A percentile compares a stretch with the other conserved stretches of the same genome.
Evolutionary conservation across 139 green algal species (phyloP).

Genomic region (Chlamydomonas sp.): DNA sequence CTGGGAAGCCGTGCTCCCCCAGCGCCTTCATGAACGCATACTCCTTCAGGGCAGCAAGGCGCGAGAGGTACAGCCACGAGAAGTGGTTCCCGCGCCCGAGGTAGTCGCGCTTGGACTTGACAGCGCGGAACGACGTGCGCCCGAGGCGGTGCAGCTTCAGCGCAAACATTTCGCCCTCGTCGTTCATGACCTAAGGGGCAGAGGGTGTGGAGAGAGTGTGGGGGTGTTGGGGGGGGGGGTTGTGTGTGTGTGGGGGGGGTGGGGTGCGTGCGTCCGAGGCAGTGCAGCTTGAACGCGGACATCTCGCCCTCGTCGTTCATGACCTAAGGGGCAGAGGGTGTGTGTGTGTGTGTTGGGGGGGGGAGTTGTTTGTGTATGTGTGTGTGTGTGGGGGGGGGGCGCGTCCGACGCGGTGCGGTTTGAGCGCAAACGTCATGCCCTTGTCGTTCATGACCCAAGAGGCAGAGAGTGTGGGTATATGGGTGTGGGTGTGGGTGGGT

Average conservation of each 20-base stretch:
- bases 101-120: slow-evolving; percentile 97
- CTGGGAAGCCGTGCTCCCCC: slow-evolving; percentile 78
- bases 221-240: not conserved
- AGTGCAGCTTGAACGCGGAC: slow-evolving; percentile 90
- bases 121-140: slow-evolving; percentile 91
- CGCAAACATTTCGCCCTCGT: slow-evolving; percentile 70
- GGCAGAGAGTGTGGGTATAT: not conserved
- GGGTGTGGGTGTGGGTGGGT: not conserved
- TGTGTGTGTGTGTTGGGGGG: not conserved
- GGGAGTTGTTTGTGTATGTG: not conserved
- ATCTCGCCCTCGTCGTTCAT: slow-evolving; percentile 67
- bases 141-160: slow-evolving; percentile 97
- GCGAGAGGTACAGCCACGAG: slow-evolving; percentile 93
- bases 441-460: slow-evolving; percentile 44
- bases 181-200: slow-evolving; percentile 35
- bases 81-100: slow-evolving; percentile 52
- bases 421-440: slow-evolving; percentile 80
- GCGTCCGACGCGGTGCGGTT: slow-evolving; percentile 93
- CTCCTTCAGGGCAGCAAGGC: slow-evolving; percentile 92
- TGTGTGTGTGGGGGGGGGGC: slow-evolving; percentile 34
- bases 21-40: slow-evolving; percentile 97
- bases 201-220: not conserved
- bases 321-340: slow-evolving; percentile 19
- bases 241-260: not conserved
- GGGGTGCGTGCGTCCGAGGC: slow-evolving; percentile 77